These are phyloP conservation scores for Ustilago crameri DNA, from an alignment of 1,284 basidiomycete species.

Conservation along the genomic window DNA sequence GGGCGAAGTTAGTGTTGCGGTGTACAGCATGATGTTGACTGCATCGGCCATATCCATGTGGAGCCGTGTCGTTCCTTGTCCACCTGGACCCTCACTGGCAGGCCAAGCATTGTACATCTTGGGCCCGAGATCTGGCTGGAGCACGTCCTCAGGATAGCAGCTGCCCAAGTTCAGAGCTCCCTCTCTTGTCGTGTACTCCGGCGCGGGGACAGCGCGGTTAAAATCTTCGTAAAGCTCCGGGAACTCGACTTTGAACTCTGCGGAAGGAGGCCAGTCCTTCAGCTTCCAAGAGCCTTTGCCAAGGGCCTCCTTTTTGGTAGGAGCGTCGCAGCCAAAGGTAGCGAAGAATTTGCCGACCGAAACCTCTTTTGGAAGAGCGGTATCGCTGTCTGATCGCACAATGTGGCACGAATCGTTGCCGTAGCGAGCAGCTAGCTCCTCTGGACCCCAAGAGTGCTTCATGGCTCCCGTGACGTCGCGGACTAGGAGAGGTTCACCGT, in stretches of 20 bases:
- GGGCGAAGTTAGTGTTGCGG: constrained; percentile 26
- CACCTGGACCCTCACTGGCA: constrained; percentile 71
- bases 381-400: constrained; percentile 69
- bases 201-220: constrained; percentile 81
- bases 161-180: constrained; percentile 84
- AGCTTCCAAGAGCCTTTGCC: constrained; percentile 76
- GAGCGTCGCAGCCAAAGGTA: constrained; percentile 77
- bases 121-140: constrained; percentile 86
- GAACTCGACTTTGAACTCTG: constrained; percentile 83
- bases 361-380: constrained; percentile 75
- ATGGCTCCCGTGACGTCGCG: constrained; percentile 29
- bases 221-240: constrained; percentile 91
- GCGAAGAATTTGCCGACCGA: constrained; percentile 81
- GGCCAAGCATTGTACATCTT: constrained; percentile 72
- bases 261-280: constrained; percentile 92
- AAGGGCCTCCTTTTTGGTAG: constrained; percentile 69
- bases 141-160: constrained; percentile 84
- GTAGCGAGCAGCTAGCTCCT: constrained; percentile 75
- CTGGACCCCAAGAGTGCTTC: constrained; percentile 77
- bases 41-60: constrained; percentile 98
- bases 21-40: constrained; percentile 79
- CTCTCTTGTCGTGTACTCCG: constrained; percentile 86
- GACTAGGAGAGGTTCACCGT: constrained; percentile 56
- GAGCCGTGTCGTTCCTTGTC: constrained; percentile 83
- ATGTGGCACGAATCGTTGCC: constrained; percentile 76